Percentiles rank a stretch among this genome's conserved stretches.
These are phyloP conservation scores for Silybum marianum DNA, from an alignment of 129 eudicot species.

Conservation along the genomic window DNA sequence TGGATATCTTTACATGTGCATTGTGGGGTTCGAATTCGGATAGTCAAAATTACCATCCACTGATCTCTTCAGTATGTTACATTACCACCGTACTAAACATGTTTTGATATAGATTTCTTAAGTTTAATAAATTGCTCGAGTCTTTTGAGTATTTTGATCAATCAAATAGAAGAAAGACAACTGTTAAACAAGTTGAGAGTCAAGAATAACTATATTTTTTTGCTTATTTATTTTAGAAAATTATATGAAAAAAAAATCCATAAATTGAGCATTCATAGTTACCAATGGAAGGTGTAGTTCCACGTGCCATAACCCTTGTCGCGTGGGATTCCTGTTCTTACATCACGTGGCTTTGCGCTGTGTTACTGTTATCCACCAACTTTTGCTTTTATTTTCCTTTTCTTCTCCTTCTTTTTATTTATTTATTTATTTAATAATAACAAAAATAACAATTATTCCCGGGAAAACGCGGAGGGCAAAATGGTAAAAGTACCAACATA, in stretches of 20 bases:
- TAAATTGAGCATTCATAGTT: neutral
- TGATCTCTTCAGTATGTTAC: too few relatives aligned
- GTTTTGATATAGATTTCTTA: too few relatives aligned
- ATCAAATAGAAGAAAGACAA: too few relatives aligned
- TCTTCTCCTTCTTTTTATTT: neutral
- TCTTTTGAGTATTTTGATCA: too few relatives aligned
- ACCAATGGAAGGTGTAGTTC: slow-evolving; percentile 29
- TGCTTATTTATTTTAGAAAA: too few relatives aligned
- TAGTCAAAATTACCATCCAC: too few relatives aligned
- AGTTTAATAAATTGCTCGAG: too few relatives aligned
- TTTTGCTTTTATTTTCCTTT: slow-evolving; percentile 26
- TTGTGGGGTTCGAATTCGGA: too few relatives aligned
- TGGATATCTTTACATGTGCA: too few relatives aligned
- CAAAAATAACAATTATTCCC: slow-evolving; percentile 9
- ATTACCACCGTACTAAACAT: too few relatives aligned
- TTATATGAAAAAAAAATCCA: neutral
- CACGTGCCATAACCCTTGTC: slow-evolving; percentile 34
- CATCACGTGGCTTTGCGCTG: slow-evolving; percentile 42
- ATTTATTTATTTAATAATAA: neutral
- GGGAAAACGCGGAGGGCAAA: slow-evolving; percentile 26
- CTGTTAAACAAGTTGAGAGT: too few relatives aligned
- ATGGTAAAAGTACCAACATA: neutral
- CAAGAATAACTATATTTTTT: too few relatives aligned
- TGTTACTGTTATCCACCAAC: slow-evolving; percentile 46
- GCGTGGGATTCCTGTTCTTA: slow-evolving; percentile 36